Evolutionary conservation across 768 basidiomycete genomes (phyloP).

Genomic region (Antrodiella citrinella): DNA sequence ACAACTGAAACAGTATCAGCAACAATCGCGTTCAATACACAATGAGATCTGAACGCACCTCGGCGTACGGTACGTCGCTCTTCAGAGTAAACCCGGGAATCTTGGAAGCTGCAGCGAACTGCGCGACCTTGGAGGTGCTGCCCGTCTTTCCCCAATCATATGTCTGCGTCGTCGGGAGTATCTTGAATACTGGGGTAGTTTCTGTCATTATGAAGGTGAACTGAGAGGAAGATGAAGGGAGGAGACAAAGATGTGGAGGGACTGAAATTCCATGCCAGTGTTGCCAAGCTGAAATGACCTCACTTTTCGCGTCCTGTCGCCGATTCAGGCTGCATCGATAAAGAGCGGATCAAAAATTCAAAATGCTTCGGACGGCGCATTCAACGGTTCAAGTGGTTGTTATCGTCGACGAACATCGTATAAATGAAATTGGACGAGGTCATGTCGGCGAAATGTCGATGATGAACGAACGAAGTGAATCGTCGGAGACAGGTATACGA

Average conservation of each 20-base stretch:
- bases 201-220: background rate
- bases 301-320: too few species aligned
- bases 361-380: too few species aligned
- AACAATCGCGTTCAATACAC: background rate
- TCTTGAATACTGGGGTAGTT: conserved; percentile 54
- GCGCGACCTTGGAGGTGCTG: conserved; percentile 75
- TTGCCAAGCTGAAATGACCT: too few species aligned
- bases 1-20: conserved; percentile 47
- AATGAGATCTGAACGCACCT: conserved; percentile 44
- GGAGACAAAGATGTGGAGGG: background rate
- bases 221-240: background rate
- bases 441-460: too few species aligned
- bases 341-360: too few species aligned
- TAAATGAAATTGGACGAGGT: too few species aligned
- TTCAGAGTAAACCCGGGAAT: conserved; percentile 63
- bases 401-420: too few species aligned
- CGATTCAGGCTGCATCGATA: too few species aligned
- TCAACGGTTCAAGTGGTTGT: too few species aligned
- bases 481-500: too few species aligned
- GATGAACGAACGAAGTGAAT: too few species aligned
- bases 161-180: conserved; percentile 75
- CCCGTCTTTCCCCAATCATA: conserved; percentile 97
- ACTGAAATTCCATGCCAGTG: too few species aligned
- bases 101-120: conserved; percentile 57
- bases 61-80: conserved; percentile 77